Evolutionary conservation across 768 basidiomycete species (phyloP).

Genomic region (Chalciporus pseudorubinellus): DNA sequence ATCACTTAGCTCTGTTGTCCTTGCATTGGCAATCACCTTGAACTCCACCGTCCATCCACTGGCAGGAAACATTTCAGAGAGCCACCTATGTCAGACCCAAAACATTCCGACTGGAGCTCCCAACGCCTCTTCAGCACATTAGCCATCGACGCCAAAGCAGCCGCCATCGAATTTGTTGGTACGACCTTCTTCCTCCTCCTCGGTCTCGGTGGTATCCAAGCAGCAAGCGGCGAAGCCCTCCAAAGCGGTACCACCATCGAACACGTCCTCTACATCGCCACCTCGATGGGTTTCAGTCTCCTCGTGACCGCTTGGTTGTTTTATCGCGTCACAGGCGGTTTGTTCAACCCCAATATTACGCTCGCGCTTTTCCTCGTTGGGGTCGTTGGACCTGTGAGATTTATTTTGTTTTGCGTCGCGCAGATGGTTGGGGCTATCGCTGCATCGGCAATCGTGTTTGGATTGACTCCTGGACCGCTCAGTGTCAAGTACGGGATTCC

Average conservation of each 20-base stretch:
- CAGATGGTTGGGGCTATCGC: constrained; percentile 60
- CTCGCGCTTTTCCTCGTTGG: constrained; percentile 59
- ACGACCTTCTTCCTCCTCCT: constrained; percentile 64
- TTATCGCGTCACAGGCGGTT: constrained; percentile 59
- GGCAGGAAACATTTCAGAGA: neutral
- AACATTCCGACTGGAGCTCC: constrained; percentile 22
- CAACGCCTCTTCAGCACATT: constrained; percentile 28
- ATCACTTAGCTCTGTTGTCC: neutral
- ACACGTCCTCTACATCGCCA: constrained; percentile 54
- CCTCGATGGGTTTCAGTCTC: constrained; percentile 59
- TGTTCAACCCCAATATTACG: constrained; percentile 66
- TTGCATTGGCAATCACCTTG: no score
- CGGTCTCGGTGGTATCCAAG: constrained; percentile 64
- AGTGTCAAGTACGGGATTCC: constrained; percentile 46
- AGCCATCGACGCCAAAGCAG: constrained; percentile 44
- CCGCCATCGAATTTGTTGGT: constrained; percentile 56
- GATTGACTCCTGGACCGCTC: constrained; percentile 52
- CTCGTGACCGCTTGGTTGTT: constrained; percentile 67
- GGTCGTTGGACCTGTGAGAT: constrained; percentile 52
- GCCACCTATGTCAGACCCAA: constrained; percentile 10
- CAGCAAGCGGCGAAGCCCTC: constrained; percentile 40
- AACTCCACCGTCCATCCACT: no score
- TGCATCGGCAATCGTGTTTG: constrained; percentile 53
- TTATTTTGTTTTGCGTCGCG: constrained; percentile 58
- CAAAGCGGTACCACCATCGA: constrained; percentile 36